Conservation (phyloP, 2,329 filamentous ascomycete species). For the Diaporthe citrichinensis region DNA sequence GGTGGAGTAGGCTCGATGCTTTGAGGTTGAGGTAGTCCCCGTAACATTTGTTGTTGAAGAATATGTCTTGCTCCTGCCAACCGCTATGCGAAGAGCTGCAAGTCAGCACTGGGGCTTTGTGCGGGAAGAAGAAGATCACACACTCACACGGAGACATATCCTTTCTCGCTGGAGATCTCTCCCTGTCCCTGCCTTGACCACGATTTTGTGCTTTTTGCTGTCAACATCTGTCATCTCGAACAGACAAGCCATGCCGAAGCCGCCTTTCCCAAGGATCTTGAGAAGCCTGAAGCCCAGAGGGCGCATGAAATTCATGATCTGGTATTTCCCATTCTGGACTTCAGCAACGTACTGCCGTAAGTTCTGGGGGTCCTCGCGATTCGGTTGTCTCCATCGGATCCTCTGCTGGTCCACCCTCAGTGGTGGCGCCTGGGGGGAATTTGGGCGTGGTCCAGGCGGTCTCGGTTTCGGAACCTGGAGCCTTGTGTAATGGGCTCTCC, state of each 20-base stretch:
- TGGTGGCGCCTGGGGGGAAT: neutral
- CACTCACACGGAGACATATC: neutral
- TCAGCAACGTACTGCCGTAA: neutral
- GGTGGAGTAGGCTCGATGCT: conserved; percentile 4
- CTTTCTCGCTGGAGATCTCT: neutral
- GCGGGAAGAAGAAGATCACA: neutral
- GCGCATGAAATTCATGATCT: conserved; percentile 15
- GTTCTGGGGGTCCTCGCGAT: neutral
- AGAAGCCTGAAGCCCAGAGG: conserved; percentile 24
- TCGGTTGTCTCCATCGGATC: neutral
- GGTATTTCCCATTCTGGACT: neutral
- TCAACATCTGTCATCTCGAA: conserved; percentile 22
- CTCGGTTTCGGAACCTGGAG: neutral
- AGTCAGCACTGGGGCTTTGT: neutral
- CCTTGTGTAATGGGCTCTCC: neutral
- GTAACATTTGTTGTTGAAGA: conserved; percentile 11
- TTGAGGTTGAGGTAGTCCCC: neutral
- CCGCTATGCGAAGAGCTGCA: neutral
- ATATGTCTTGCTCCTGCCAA: conserved; percentile 27
- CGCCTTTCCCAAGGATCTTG: conserved; percentile 25
- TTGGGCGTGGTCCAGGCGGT: neutral
- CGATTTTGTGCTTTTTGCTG: neutral
- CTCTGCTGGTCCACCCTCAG: neutral
- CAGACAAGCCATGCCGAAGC: conserved; percentile 29
- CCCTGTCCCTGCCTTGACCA: conserved; percentile 5